Base-by-base conservation (phyloP, 495 filamentous ascomycete species). In the Aspergillus indologenus region DNA sequence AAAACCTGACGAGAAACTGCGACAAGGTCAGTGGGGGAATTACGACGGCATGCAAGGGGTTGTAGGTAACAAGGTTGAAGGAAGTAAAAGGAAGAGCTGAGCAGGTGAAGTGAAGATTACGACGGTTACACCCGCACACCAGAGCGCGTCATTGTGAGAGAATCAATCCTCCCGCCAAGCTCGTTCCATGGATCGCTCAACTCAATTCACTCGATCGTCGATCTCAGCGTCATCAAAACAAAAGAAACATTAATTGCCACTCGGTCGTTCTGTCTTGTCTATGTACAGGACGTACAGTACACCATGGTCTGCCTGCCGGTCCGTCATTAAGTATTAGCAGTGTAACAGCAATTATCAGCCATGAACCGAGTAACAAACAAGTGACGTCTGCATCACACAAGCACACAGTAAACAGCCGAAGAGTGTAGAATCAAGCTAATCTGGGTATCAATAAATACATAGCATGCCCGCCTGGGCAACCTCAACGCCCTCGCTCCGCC, bases 401-500 rank as follows among this genome's bases (percentile, higher is more conserved):
- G 48, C 45, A 46, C 44, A n/a, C n/a, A n/a, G n/a, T n/a, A n/a
- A n/a, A n/a, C n/a, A n/a, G n/a, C n/a, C n/a, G n/a, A n/a, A n/a
- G n/a, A n/a, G n/a, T n/a, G n/a, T n/a, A n/a, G 45, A 64, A 49
- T 42, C 17, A 55, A 54, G 19, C 50, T 46, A 40, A 17, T 53
- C 45, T 47, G 62, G 62, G 62, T 65, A 65, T 65, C 62, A 65
- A 65, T 60, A 64, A 53, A 64, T 20, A 56, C 23, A 56, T 50
- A 54, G 47, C 23, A 56, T 19, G 54, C 22, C 21, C 20, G 15
- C 15, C 22, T 15, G 34, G 44, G 23, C 42, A 24, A 18, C 15
- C 43, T 48, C 47, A 48, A 45, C 26, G 21, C 44, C 43, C 26
- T 34, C 46, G 42, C 48, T 52, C 51, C 45, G 22, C 34, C 20